Base-by-base conservation (phyloP, 2,329 filamentous ascomycete genomes). In the Fusarium fracticaudum region DNA sequence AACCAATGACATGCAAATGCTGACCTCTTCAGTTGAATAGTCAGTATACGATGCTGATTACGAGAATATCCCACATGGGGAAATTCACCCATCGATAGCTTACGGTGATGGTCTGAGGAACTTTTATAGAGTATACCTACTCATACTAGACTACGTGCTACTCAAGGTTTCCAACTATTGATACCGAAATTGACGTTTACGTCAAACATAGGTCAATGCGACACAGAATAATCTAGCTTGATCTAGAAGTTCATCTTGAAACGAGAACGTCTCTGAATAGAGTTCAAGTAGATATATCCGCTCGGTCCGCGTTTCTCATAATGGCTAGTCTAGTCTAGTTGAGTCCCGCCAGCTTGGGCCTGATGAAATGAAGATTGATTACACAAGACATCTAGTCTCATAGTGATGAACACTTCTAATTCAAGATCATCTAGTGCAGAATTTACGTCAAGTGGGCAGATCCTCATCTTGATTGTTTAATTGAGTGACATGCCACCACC, bases 241-340 rank as follows among this genome's bases (percentile, higher is more conserved):
- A 64, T 64, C 43, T 61, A 61, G 61, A 44, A 58, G 50, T 35
- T 62, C 59, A 41, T 67, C 37, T 51, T 33, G 61, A 66, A 66
- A 44, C 50, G 20, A 35, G 31, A 45, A 45, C 35, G 40, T 43
- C 31, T 47, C 33, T 8, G 20, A 38, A 66, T 53, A 37, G n/a
- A 53, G 65, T 67, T 67, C 48, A 54, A 31, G 48, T 40, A 67
- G 38, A 53, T 24, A 22, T 47, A 67, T 60, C 54, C 62, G 41
- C 62, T 33, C 64, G 41, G 41, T 43, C 41, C 33, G 44, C 45
- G 44, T 31, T 55, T 43, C 29, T 48, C 24, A 24, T 29, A 40
- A 33, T 20, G 57, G 57, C 22, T 50, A 38, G 45, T 22, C 24
- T 50, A 24, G 45, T 22, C 24, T 37, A 24, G 35, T 8, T 37